A percentile compares a stretch with the other conserved stretches of the same genome.
Conservation (phyloP, 768 basidiomycete genomes). For the Tulasnella sp. region DNA sequence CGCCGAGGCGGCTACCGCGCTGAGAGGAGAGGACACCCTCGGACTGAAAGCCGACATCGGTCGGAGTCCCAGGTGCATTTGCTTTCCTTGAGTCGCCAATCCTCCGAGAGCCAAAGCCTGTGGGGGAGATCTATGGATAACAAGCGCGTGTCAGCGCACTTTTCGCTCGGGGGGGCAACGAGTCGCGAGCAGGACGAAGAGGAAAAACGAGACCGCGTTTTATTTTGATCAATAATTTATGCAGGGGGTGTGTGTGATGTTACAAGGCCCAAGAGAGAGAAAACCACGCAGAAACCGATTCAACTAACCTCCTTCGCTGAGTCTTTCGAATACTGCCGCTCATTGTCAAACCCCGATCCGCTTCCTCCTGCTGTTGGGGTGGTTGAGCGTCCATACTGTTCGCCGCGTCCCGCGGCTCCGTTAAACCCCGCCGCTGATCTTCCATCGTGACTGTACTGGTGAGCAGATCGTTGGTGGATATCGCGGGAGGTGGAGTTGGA, state of each 20-base stretch:
- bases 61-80: conserved; percentile 16
- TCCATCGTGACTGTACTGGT: conserved; percentile 18
- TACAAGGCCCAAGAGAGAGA: neutral
- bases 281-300: neutral
- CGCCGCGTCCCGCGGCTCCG: conserved; percentile 18
- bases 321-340: conserved; percentile 23
- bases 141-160: conserved; percentile 17
- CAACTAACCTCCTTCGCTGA: conserved; percentile 20
- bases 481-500: conserved; percentile 27
- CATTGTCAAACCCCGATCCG: conserved; percentile 16
- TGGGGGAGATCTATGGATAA: conserved; percentile 19
- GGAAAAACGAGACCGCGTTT: neutral
- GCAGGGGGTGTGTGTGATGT: neutral
- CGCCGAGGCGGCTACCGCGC: conserved; percentile 19
- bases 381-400: conserved; percentile 4
- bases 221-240: conserved; percentile 5
- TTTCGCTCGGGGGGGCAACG: neutral
- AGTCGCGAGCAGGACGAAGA: neutral
- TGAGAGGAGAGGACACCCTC: conserved; percentile 26
- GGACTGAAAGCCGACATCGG: conserved; percentile 15
- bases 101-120: conserved; percentile 17
- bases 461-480: conserved; percentile 12
- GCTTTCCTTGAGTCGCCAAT: conserved; percentile 6
- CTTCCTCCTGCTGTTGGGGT: neutral
- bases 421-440: conserved; percentile 12